Evolutionary conservation across 805 yeast species (phyloP), one percentile per base, ranked within the genome.

Genomic region (Nakazawaea ambrosiae): DNA sequence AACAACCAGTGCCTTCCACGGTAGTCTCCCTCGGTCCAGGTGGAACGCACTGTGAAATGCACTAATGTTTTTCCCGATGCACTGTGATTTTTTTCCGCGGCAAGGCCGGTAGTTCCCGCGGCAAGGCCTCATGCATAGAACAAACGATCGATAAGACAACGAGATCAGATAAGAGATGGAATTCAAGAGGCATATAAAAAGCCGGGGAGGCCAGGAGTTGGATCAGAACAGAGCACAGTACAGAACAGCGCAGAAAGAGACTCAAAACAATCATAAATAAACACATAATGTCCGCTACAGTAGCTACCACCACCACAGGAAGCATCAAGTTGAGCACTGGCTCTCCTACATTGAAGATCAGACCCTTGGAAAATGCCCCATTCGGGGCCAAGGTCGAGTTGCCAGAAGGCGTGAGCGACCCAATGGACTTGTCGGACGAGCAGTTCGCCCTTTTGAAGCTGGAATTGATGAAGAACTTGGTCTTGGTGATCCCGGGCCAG

Each of bases 371-470:
- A 27, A 61, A 60, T 34, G 58, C 70, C 22, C 76, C 79, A 19
- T 70, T 86, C 47, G 95, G 96, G 30, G 90, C 92, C 37, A 59
- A 61, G 11, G 63, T 87, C 33, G 60, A 56, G 5, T 60, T 86
- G 29, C 96, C 96, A 25, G 54, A 55, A 3, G 81, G 81, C 46
- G 71, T 82, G 42, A 77, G 73, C 39, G 95, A 86, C 58, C 95
- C 95, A 12, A 68, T 84, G 4, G 54, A 68, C 38, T 67, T 87
- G 42, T 68, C 63, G 44, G 84, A 80, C 3, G 72, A 60, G 5
- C 92, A 86, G 49, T 85, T 85, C 60, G 60, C 68, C 37, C 47
- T 52, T 7, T 66, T 86, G 42, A 74, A 70, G 47, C 70, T 73
- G 23, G 90, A 89, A 0, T 69, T 86, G 4, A 77, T 78, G 49